Conservation (phyloP, 257 asterid species). For the Parsonsia alboflavescens region DNA sequence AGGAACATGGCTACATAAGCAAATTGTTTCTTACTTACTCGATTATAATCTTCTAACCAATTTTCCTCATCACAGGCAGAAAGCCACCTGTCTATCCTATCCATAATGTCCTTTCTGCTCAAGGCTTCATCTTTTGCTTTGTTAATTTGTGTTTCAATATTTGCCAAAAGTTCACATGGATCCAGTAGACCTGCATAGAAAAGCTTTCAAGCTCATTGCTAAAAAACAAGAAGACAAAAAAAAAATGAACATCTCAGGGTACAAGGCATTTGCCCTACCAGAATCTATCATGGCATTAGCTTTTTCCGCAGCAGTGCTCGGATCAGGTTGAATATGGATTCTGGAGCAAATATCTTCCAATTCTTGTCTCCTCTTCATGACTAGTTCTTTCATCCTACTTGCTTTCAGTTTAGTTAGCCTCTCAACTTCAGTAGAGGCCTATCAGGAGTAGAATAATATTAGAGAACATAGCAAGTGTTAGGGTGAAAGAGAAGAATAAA, state of each 20-base stretch:
- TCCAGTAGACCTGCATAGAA: conserved; percentile 79
- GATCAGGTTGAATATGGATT: conserved; percentile 76
- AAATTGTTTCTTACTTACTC: conserved; percentile 38
- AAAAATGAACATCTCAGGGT: not conserved
- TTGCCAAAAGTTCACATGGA: conserved; percentile 76
- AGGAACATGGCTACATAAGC: not conserved
- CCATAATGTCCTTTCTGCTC: conserved; percentile 80
- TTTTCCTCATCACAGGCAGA: conserved; percentile 93
- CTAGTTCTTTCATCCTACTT: conserved; percentile 90
- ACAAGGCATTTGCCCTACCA: conserved; percentile 36
- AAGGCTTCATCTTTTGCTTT: conserved; percentile 71
- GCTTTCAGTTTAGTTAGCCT: conserved; percentile 79
- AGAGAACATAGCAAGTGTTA: not conserved
- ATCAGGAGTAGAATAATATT: conserved; percentile 6
- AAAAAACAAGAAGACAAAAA: not conserved
- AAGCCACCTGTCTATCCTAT: conserved; percentile 84
- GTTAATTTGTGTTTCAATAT: conserved; percentile 74
- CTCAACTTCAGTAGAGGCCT: conserved; percentile 65
- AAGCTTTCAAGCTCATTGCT: conserved; percentile 1
- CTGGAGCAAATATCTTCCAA: conserved; percentile 72
- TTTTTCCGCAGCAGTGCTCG: conserved; percentile 84
- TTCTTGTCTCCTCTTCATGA: conserved; percentile 76
- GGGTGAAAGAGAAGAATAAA: conserved; percentile 9
- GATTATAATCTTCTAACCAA: conserved; percentile 87
- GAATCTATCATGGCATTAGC: conserved; percentile 86